phyloP scores from a whole-genome alignment of 2,329 filamentous ascomycete species.

The Cercospora brassicicola region DNA sequence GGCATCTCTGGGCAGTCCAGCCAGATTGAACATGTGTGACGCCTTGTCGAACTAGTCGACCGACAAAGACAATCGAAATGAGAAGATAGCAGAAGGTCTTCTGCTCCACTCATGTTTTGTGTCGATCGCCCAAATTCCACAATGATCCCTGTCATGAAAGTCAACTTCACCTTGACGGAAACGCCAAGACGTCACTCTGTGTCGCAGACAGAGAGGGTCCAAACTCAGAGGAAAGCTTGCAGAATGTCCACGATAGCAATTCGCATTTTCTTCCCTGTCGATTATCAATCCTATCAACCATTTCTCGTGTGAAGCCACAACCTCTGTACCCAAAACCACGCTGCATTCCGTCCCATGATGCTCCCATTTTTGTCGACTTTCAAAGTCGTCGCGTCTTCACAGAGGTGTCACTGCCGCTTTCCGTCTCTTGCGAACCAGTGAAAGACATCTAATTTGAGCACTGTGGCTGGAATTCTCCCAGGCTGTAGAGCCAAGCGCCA shows the following conservation, averaged over 20 bases:
- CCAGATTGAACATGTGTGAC: neutral
- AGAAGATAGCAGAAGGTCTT: neutral
- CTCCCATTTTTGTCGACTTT: neutral
- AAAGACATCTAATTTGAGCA: neutral
- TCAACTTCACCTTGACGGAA: neutral
- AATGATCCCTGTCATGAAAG: neutral
- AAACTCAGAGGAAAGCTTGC: neutral
- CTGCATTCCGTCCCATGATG: neutral
- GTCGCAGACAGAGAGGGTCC: neutral
- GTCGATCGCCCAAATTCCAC: neutral
- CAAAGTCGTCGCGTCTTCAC: neutral
- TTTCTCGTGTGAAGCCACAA: neutral
- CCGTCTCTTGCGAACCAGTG: neutral
- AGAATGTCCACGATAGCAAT: neutral
- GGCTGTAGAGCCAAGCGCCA: slow-evolving; percentile 35
- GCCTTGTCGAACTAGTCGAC: neutral
- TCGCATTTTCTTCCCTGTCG: neutral
- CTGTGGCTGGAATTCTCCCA: slow-evolving; percentile 29
- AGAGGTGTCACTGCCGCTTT: neutral
- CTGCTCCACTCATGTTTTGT: neutral
- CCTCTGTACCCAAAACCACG: neutral
- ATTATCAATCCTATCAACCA: neutral
- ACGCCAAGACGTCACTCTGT: neutral
- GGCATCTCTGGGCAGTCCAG: no score
- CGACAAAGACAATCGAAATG: neutral